Conservation (phyloP, 2,329 filamentous ascomycete genomes). For the Beauveria medogensis region DNA sequence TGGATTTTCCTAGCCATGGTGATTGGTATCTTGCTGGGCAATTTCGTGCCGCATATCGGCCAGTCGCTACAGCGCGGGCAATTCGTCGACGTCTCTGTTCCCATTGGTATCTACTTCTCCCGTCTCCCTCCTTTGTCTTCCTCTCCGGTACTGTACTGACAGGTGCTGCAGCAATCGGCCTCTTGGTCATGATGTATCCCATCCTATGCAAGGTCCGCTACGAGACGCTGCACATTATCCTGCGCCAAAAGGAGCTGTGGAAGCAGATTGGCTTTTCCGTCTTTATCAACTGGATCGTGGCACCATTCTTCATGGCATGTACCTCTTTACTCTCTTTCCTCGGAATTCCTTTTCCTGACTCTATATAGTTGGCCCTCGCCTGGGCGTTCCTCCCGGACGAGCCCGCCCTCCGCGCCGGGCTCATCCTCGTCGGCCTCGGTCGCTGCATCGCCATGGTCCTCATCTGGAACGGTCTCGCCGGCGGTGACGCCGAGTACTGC, state of each 20-base stretch:
- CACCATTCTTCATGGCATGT: slow-evolving; percentile 62
- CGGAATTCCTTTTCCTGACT: neutral
- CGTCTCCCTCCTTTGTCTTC: too few relatives aligned
- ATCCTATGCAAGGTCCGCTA: slow-evolving; percentile 72
- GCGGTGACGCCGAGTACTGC: slow-evolving; percentile 66
- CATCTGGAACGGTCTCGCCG: slow-evolving; percentile 66
- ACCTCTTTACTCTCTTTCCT: neutral
- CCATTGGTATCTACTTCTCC: slow-evolving; percentile 38
- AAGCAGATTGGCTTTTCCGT: slow-evolving; percentile 63
- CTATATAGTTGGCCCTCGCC: slow-evolving; percentile 42
- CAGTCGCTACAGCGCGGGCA: slow-evolving; percentile 53
- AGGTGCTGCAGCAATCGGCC: slow-evolving; percentile 48
- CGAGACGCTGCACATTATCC: slow-evolving; percentile 58
- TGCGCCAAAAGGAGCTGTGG: slow-evolving; percentile 54
- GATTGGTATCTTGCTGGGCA: slow-evolving; percentile 61
- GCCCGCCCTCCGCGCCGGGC: slow-evolving; percentile 35
- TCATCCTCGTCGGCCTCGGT: slow-evolving; percentile 12
- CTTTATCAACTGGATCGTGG: slow-evolving; percentile 66
- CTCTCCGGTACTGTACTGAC: neutral
- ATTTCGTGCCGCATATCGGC: slow-evolving; percentile 53
- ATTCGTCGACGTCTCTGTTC: slow-evolving; percentile 55
- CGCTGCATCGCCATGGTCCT: slow-evolving; percentile 44
- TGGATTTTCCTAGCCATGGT: slow-evolving; percentile 70
- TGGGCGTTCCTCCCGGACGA: slow-evolving; percentile 53
- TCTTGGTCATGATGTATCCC: slow-evolving; percentile 80